Evolutionary conservation across 2,329 filamentous ascomycete genomes (phyloP).

Genomic region (Pseudonectria buxi): DNA sequence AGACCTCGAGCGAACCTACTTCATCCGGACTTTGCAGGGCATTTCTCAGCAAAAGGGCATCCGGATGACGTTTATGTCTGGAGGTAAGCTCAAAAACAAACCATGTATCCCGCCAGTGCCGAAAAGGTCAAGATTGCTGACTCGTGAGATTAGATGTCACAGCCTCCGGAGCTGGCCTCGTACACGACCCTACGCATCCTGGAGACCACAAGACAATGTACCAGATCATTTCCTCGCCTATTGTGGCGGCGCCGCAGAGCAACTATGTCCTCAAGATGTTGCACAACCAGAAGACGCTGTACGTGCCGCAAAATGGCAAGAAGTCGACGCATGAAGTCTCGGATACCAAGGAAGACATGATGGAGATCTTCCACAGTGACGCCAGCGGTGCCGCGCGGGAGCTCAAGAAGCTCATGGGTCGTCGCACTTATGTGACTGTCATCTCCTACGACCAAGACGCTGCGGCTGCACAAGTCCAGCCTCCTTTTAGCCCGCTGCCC

Average conservation of each 20-base stretch:
- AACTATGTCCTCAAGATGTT: constrained; percentile 87
- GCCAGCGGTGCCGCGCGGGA: constrained; percentile 78
- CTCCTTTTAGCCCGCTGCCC: constrained; percentile 32
- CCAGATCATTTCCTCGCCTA: constrained; percentile 86
- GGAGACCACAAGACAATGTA: constrained; percentile 99
- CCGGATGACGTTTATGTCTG: constrained; percentile 94
- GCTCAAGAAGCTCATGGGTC: constrained; percentile 85
- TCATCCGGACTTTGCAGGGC: constrained; percentile 91
- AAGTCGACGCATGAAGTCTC: constrained; percentile 65
- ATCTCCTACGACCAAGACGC: constrained; percentile 91
- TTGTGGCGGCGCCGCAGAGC: constrained; percentile 82
- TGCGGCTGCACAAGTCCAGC: constrained; percentile 36
- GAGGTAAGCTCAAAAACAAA: constrained; percentile 46
- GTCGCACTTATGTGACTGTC: constrained; percentile 86
- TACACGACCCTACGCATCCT: constrained; percentile 88
- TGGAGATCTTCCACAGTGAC: constrained; percentile 97
- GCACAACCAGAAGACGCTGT: constrained; percentile 90
- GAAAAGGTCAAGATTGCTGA: constrained; percentile 11
- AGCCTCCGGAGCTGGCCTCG: constrained; percentile 81
- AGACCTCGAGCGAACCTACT: constrained; percentile 91
- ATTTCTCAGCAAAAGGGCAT: constrained; percentile 93
- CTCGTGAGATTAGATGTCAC: constrained; percentile 59
- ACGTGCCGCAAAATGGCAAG: constrained; percentile 82
- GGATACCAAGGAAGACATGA: constrained; percentile 99
- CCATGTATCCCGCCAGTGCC: too few relatives aligned